Evolutionary conservation across 179 eudicot genomes (phyloP).

Genomic region (Silene coronaria): DNA sequence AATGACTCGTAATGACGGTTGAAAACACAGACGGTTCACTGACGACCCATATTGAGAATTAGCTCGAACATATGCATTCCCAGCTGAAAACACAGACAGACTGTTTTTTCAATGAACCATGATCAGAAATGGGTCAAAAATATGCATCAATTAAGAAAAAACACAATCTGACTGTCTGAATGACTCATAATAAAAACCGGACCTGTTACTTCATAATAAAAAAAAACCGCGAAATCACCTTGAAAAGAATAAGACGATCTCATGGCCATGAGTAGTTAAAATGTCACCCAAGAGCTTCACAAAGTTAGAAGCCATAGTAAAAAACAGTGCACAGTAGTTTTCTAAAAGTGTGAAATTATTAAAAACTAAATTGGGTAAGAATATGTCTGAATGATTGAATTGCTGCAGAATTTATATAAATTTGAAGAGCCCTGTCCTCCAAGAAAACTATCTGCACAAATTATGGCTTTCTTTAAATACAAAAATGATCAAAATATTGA

Average conservation of each 20-base stretch:
- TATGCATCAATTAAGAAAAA: no score
- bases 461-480: conserved; percentile 11
- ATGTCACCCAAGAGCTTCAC: conserved; percentile 48
- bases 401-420: conserved; percentile 17
- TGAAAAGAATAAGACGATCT: conserved; percentile 48
- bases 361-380: not conserved
- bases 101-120: not conserved
- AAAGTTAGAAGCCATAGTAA: conserved; percentile 33
- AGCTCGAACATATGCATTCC: no score
- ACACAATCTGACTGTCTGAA: no score
- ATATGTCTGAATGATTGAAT: conserved; percentile 12
- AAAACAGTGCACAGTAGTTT: not conserved
- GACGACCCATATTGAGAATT: no score
- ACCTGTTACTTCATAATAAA: no score
- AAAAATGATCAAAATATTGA: not conserved
- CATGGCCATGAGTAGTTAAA: conserved; percentile 42
- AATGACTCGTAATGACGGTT: no score
- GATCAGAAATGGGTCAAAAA: not conserved
- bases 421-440: conserved; percentile 13
- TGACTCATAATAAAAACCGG: no score
- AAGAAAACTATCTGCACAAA: conserved; percentile 22
- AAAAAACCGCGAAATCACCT: conserved; percentile 27
- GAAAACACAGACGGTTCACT: no score
- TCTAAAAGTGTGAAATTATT: not conserved
- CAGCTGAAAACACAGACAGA: not conserved